Evolutionary conservation across 805 yeast genomes (phyloP).

Genomic region (Danielia reshetovae): DNA sequence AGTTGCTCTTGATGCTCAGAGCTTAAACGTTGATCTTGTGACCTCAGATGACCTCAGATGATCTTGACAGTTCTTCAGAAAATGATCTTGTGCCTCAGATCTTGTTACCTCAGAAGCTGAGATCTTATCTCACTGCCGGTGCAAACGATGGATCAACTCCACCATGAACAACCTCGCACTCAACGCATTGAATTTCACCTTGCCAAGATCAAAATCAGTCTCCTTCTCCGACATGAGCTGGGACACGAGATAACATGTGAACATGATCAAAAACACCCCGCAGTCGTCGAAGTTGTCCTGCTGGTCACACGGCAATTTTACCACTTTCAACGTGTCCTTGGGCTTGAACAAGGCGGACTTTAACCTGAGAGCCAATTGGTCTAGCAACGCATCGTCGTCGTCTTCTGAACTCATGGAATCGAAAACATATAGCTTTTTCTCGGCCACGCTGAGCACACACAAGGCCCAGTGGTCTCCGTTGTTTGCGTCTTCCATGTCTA

Average conservation of each 20-base stretch:
- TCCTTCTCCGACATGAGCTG: conserved; percentile 23
- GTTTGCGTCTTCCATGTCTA: conserved; percentile 51
- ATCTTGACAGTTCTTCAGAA: too few relatives aligned
- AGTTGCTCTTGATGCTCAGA: too few relatives aligned
- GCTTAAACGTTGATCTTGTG: too few relatives aligned
- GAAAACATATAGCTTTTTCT: conserved; percentile 47
- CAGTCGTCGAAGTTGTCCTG: conserved; percentile 66
- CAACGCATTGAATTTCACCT: conserved; percentile 44
- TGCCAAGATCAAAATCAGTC: conserved; percentile 37
- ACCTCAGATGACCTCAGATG: too few relatives aligned
- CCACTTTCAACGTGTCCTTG: conserved; percentile 21
- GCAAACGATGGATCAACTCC: too few relatives aligned
- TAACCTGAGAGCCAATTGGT: conserved; percentile 21
- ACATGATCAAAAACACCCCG: conserved; percentile 46
- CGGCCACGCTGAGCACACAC: conserved; percentile 48
- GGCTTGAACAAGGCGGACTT: conserved; percentile 19
- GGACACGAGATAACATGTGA: conserved; percentile 29
- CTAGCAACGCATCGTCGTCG: conserved; percentile 28
- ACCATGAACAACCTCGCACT: conserved; percentile 15
- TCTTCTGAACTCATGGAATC: conserved; percentile 47
- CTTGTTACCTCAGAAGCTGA: too few relatives aligned
- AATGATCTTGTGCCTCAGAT: too few relatives aligned
- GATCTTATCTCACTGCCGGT: too few relatives aligned
- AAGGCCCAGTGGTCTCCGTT: conserved; percentile 81
- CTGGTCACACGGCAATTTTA: conserved; percentile 46